These are phyloP conservation scores for Xylaria sp. DNA, from an alignment of 2,329 filamentous ascomycete species.

Conservation along the genomic window DNA sequence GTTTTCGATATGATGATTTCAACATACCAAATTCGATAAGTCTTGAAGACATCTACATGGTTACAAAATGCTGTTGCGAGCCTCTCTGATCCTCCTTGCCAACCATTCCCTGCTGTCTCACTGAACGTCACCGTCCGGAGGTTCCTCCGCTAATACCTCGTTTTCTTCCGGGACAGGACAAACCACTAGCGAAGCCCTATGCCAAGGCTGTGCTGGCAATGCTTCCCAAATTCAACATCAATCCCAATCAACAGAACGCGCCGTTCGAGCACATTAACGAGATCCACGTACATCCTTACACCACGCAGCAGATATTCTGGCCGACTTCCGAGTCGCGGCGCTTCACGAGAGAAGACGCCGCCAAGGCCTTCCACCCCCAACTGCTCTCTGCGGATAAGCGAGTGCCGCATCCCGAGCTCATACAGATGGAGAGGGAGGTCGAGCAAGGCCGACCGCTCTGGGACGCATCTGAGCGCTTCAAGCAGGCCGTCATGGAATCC, in stretches of 20 bases:
- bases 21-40: constrained; percentile 93
- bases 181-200: constrained; percentile 80
- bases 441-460: constrained; percentile 50
- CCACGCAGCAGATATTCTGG: constrained; percentile 72
- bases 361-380: constrained; percentile 69
- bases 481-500: constrained; percentile 51
- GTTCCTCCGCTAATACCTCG: constrained; percentile 25
- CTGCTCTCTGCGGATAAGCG: constrained; percentile 70
- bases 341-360: constrained; percentile 73
- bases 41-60: constrained; percentile 97
- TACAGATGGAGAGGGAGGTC: constrained; percentile 63
- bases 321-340: constrained; percentile 70
- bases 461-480: constrained; percentile 56
- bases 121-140: constrained; percentile 38
- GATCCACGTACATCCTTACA: constrained; percentile 69
- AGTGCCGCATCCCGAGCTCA: constrained; percentile 70
- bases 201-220: constrained; percentile 79
- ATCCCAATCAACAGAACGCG: constrained; percentile 57
- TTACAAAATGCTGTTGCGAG: constrained; percentile 80
- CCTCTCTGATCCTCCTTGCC: constrained; percentile 70
- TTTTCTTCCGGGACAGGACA: constrained; percentile 65
- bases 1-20: constrained; percentile 62
- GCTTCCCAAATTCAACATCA: constrained; percentile 76
- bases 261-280: constrained; percentile 72
- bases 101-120: constrained; percentile 33